Evolutionary conservation across 208 protist species (phyloP).

Genomic region (Tritrichomonas foetus): DNA sequence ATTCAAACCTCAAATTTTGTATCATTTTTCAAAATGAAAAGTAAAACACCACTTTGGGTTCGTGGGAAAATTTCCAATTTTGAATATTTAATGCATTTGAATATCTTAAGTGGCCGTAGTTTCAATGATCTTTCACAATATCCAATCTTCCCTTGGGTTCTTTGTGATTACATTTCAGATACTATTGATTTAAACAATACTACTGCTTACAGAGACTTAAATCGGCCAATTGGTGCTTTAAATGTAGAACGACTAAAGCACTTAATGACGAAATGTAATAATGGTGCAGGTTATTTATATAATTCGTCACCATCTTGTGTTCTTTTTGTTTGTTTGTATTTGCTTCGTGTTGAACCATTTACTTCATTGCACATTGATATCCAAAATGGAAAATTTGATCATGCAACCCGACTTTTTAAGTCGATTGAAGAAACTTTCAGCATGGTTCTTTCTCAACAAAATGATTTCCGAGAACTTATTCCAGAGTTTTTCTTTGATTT

Average conservation of each 20-base stretch:
- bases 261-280: background rate
- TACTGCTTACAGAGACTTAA: background rate
- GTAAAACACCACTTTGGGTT: background rate
- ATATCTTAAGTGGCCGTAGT: slow-evolving; percentile 84
- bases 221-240: background rate
- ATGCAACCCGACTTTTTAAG: background rate
- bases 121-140: slow-evolving; percentile 91
- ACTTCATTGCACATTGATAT: background rate
- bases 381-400: background rate
- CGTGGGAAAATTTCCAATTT: slow-evolving; percentile 73
- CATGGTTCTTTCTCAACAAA: background rate
- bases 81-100: slow-evolving; percentile 94
- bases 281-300: background rate
- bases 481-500: slow-evolving; percentile 66
- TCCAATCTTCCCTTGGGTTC: slow-evolving; percentile 33
- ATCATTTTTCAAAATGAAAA: background rate
- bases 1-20: background rate
- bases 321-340: background rate
- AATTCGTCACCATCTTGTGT: background rate
- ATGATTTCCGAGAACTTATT: slow-evolving; percentile 51
- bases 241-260: background rate
- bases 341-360: background rate
- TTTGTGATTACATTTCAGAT: background rate
- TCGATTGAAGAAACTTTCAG: background rate
- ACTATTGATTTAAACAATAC: background rate